Base-by-base conservation (phyloP, 1,139 yeast species). In the Pneumocystis wakefieldiae region DNA sequence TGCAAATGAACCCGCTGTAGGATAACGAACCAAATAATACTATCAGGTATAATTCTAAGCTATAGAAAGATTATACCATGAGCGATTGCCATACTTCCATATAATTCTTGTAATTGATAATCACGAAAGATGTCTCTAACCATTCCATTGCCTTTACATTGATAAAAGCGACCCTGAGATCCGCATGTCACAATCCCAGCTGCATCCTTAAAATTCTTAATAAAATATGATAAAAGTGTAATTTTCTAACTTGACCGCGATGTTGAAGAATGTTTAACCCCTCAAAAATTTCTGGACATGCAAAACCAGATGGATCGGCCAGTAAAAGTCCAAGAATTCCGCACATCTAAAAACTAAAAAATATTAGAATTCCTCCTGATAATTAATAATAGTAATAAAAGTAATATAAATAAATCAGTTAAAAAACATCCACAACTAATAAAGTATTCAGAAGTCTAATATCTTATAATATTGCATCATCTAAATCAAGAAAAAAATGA, bases 171-270 rank as follows among this genome's bases (percentile, higher is more conserved):
- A 68, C 98, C 99, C 68, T 91, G 84, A 62, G 87, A 78, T 62
- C 97, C 98, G 75, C 97, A 90, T 14, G 98, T 94, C 57, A 89
- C 94, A 66, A 92, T 91, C 67, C 99, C 99, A n/a, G 97, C 97
- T 14, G 99, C 99, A 74, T 92, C 99, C 63, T 57, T 37, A 12
- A 57, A 37, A 57, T 10, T 29, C 12, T 37, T 10, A 57, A 19
- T 37, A 37, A 37, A 12, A 19, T 29, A 24, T 76, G 10, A 57
- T 10, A 15, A 57, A 29, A 57, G 28, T 2, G 14, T 29, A 48
- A 24, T 12, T 4, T 48, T 15, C 15, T 24, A 10, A 37, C 59
- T 12, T 92, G 99, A 60, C 99, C 99, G 72, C 99, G 83, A 73
- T 92, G 99, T 74, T 92, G 99, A 67, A 92, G 79, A 73, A 86